phyloP scores from a whole-genome alignment of 1,139 yeast genomes.

The Sugiyamaella novakii region DNA sequence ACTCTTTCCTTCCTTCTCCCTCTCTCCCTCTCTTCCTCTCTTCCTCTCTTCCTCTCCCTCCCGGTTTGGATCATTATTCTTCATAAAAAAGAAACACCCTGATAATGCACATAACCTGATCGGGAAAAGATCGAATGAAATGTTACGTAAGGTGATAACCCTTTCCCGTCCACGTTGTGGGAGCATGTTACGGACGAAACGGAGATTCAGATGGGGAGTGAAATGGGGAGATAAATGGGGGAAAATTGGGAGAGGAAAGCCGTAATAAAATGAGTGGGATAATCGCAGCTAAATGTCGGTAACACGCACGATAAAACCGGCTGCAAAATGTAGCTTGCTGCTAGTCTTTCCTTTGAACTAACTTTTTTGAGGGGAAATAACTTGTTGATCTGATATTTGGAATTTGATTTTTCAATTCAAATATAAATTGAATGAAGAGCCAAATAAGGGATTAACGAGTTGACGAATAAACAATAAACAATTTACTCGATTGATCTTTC shows the following conservation, averaged over 20 bases:
- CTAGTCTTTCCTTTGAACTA: too few relatives aligned
- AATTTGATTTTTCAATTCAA: background rate
- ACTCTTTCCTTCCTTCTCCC: too few relatives aligned
- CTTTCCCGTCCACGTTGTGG: slow-evolving; percentile 13
- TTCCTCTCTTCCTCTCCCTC: background rate
- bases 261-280: background rate
- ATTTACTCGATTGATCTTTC: too few relatives aligned
- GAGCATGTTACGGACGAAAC: slow-evolving; percentile 6
- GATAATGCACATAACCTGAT: slow-evolving; percentile 12
- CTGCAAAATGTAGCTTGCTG: too few relatives aligned
- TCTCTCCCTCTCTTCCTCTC: too few relatives aligned
- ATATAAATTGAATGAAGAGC: too few relatives aligned
- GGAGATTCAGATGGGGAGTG: background rate
- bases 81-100: slow-evolving; percentile 4
- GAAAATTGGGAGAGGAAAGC: background rate
- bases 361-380: slow-evolving; percentile 9
- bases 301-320: too few relatives aligned
- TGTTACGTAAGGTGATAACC: slow-evolving; percentile 10
- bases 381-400: slow-evolving; percentile 5
- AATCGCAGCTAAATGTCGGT: too few relatives aligned
- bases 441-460: too few relatives aligned
- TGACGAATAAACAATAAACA: too few relatives aligned
- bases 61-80: background rate
- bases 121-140: slow-evolving; percentile 3
- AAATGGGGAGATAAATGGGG: background rate